A percentile compares a stretch with the other conserved stretches of the same genome.
phyloP scores from a whole-genome alignment of 2,329 filamentous ascomycete species.

The Sporothrix phasma region DNA sequence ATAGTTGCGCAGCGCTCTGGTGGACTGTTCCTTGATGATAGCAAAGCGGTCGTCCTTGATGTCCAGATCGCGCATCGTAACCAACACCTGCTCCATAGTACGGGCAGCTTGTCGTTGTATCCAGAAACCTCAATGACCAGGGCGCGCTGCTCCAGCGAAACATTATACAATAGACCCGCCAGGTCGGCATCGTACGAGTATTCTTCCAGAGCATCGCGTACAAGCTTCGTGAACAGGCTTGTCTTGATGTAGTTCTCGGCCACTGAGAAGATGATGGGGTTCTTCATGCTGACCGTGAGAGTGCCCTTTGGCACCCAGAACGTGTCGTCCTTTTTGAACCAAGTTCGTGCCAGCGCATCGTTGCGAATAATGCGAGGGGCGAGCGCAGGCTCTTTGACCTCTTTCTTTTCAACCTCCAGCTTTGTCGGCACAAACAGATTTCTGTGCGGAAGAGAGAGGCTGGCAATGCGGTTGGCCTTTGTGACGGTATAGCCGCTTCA shows the following conservation, averaged over 20 bases:
- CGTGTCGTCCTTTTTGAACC: conserved; percentile 97
- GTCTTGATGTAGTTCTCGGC: conserved; percentile 70
- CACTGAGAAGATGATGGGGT: conserved; percentile 67
- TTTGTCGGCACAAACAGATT: conserved; percentile 95
- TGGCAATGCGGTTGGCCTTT: conserved; percentile 49
- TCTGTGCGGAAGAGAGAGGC: conserved; percentile 77
- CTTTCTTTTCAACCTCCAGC: conserved; percentile 89
- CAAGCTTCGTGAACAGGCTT: conserved; percentile 71
- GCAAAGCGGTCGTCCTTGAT: conserved; percentile 81
- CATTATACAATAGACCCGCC: conserved; percentile 73
- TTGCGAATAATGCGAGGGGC: conserved; percentile 76
- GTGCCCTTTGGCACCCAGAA: conserved; percentile 98
- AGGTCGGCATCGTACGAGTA: conserved; percentile 95
- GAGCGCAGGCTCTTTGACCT: conserved; percentile 63
- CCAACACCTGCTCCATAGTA: conserved; percentile 82
- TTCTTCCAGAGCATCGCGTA: conserved; percentile 79
- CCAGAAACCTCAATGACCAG: conserved; percentile 72
- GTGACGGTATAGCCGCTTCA: conserved; percentile 51
- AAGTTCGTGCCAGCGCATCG: conserved; percentile 68
- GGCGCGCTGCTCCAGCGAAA: conserved; percentile 63
- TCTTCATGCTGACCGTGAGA: conserved; percentile 69
- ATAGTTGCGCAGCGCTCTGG: conserved; percentile 72
- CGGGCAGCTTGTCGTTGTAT: conserved; percentile 92
- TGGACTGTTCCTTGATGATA: conserved; percentile 78
- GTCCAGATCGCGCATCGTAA: conserved; percentile 73